These are phyloP conservation scores for Globisporangium iwayamae DNA, from an alignment of 352 stramenopile species.

Conservation along the genomic window DNA sequence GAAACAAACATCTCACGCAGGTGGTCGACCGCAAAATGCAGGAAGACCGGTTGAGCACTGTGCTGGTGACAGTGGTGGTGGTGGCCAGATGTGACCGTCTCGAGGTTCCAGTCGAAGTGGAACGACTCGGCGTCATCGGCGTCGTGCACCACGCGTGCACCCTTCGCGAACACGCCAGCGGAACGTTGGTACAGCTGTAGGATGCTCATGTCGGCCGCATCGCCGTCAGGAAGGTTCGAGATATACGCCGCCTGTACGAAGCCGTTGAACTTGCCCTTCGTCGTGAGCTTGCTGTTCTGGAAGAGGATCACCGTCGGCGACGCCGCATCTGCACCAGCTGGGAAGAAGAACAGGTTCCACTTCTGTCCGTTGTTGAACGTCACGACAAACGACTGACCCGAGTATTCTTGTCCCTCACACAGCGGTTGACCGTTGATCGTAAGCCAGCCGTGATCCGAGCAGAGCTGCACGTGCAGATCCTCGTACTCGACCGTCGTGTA, in stretches of 20 bases:
- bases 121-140: constrained; percentile 40
- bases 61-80: not conserved
- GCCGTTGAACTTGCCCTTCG: constrained; percentile 46
- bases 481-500: constrained; percentile 75
- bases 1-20: constrained; percentile 48
- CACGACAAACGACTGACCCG: constrained; percentile 46
- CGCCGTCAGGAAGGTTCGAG: constrained; percentile 29
- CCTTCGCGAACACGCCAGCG: constrained; percentile 50
- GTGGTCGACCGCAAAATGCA: constrained; percentile 73
- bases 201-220: constrained; percentile 29
- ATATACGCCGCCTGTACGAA: constrained; percentile 68
- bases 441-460: constrained; percentile 59
- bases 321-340: constrained; percentile 5
- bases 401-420: constrained; percentile 31
- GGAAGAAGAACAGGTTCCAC: constrained; percentile 72
- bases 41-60: constrained; percentile 20
- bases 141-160: constrained; percentile 17
- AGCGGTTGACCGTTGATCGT: constrained; percentile 48
- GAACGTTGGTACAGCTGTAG: constrained; percentile 54
- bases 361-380: constrained; percentile 74
- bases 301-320: constrained; percentile 24
- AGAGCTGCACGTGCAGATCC: constrained; percentile 57
- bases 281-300: constrained; percentile 49
- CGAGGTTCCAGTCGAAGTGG: constrained; percentile 56
- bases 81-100: not conserved